Base-by-base conservation (phyloP, 345 rosid species). In the Erodium maritimum region DNA sequence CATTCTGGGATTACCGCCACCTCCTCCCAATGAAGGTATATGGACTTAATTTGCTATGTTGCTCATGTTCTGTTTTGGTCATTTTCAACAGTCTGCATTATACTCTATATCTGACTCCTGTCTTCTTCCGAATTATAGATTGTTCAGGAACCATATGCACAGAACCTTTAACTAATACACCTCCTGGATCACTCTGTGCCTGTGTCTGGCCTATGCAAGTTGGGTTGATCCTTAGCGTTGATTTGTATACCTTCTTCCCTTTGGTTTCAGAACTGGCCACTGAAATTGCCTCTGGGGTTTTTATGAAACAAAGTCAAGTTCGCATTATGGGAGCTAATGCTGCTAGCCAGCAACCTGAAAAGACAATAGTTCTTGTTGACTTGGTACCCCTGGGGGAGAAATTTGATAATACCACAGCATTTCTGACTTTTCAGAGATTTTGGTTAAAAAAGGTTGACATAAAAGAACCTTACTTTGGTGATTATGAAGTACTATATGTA, bases 201-300 rank as follows among this genome's bases (percentile, higher is more conserved):
- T 93, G 96, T 64, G 95, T 89, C 66, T 78, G 79, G 86, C 99
- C 99, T 54, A 87, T 93, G 82, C 91, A 89, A 77, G 91, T 89
- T 58, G 91, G 81, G 67, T 74, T 93, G 50, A 78, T 83, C 33
- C 85, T 93, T 23, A 79, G 75, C 70, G 87, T 93, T 71, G 86
- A 87, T 8, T 81, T 93, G 2, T 93, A 89, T 58, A 86, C 88
- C 65, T 93, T 93, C 82, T 93, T 93, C 74, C 99, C 99, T 17
- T 76, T 83, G 83, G 95, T 93, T 66, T 82, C 89, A 17, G 94
- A 88, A 73, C 81, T 93, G 46, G 95, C 99, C 45, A 65, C 65
- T 22, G 99, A 86, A 76, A 73, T 87, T 51, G 82, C 94, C 42
- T 72, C 81, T 19, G 95, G 99, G 20, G 88, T 87, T 69, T 93